A percentile compares a stretch with the other conserved stretches of the same genome.
Evolutionary conservation across 352 stramenopile species (phyloP).

Genomic region (Plasmopara muralis): DNA sequence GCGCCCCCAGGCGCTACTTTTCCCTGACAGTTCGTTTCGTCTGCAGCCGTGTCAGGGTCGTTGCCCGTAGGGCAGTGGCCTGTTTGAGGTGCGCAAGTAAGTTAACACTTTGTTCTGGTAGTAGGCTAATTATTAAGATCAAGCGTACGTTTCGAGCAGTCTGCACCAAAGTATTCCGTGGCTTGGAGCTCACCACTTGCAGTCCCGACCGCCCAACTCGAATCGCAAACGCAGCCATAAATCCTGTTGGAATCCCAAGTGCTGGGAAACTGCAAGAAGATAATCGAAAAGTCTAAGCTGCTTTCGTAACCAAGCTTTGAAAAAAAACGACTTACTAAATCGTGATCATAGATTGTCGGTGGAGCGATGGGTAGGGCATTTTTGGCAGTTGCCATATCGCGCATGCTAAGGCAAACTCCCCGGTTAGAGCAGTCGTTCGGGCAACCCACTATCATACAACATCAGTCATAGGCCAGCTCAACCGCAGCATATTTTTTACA

Average conservation of each 20-base stretch:
- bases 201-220: conserved; percentile 73
- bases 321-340: conserved; percentile 24
- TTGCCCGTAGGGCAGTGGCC: conserved; percentile 78
- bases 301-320: conserved; percentile 1
- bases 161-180: conserved; percentile 84
- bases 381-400: conserved; percentile 53
- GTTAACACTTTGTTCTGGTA: neutral
- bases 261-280: conserved; percentile 28
- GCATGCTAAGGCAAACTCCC: conserved; percentile 78
- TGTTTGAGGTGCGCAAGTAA: conserved; percentile 18
- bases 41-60: conserved; percentile 52
- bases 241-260: conserved; percentile 90
- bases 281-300: conserved; percentile 1
- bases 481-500: neutral
- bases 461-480: conserved; percentile 3
- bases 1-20: conserved; percentile 34
- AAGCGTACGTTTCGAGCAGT: conserved; percentile 71
- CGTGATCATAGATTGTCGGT: conserved; percentile 56
- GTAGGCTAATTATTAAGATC: neutral
- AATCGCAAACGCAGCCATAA: conserved; percentile 87
- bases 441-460: conserved; percentile 33
- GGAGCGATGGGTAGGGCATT: conserved; percentile 61
- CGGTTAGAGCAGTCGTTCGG: conserved; percentile 68
- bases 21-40: conserved; percentile 76
- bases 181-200: conserved; percentile 65